A percentile compares a stretch with the other conserved stretches of the same genome.
phyloP scores from a whole-genome alignment of 2,329 filamentous ascomycete genomes.

The Diaporthe vaccinii region DNA sequence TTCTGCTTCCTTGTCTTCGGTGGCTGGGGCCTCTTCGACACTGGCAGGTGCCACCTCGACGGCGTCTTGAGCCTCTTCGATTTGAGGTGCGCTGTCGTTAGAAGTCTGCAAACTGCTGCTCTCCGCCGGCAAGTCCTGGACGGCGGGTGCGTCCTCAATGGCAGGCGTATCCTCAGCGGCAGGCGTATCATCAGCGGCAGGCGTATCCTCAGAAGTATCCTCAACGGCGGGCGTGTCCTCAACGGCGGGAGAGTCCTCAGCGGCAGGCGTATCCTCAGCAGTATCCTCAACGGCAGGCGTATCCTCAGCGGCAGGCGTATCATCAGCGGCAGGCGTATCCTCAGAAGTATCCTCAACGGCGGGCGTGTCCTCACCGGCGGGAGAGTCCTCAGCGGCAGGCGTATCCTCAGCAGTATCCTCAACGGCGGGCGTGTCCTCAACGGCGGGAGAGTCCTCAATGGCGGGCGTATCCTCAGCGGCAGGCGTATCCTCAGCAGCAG shows the following conservation, averaged over 20 bases:
- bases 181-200: constrained; percentile 32
- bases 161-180: constrained; percentile 34
- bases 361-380: constrained; percentile 33
- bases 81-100: neutral
- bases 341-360: no score
- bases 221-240: neutral
- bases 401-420: constrained; percentile 2
- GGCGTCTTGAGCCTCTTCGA: neutral
- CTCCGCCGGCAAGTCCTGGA: constrained; percentile 18
- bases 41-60: no score
- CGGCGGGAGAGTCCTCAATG: neutral
- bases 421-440: neutral
- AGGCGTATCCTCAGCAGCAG: neutral
- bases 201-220: constrained; percentile 20
- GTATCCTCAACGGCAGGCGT: neutral
- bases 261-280: neutral
- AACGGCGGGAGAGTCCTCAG: constrained; percentile 14
- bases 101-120: neutral
- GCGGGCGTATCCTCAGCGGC: constrained; percentile 33
- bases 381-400: neutral
- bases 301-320: neutral
- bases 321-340: constrained; percentile 19
- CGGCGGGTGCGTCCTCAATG: constrained; percentile 17
- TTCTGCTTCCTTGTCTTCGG: neutral
- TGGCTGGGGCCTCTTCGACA: neutral